Base-by-base conservation (phyloP, 345 rosid species). In the Salix suchowensis region DNA sequence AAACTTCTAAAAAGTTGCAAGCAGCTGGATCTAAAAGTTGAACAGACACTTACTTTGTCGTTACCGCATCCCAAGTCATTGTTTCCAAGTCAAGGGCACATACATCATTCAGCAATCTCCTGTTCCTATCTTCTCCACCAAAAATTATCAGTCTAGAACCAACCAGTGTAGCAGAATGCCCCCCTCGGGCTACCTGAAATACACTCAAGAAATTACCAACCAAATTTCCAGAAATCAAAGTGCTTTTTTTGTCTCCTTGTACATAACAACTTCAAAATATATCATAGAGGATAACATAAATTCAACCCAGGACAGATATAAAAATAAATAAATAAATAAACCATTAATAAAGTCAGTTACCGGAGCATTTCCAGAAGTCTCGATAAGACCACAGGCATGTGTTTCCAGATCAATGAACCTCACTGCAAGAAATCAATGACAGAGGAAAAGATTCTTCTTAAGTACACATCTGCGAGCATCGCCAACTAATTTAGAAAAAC, bases 41-140 rank as follows among this genome's bases (percentile, higher is more conserved):
- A 48, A 72, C 50, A 88, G 72, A 79, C 68, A 65, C 92, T 85
- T 87, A 96, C 99, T 67, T 85, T 73, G 97, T 71, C 86, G 87
- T 91, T 9, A 88, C 73, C 37, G 81, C 81, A 78, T 90, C 89
- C 99, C 99, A 96, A 80, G 88, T 87, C 98, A 90, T 86, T 62
- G 93, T 89, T 76, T 89, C 95, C 75, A 96, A 81, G 87, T 96
- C 90, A 78, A 96, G 93, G 79, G 84, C 80, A 81, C 90, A 79
- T 34, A 92, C 80, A 84, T 96, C 98, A 87, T 93, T 96, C 60
- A 92, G 89, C 77, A 93, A 85, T 77, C 85, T 90, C 85, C 98
- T 85, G 76, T 79, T 86, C 77, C 85, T 85, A 88, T 93, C 95
- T 81, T 96, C 97, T 72, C 99, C 99, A 74, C 99, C 99, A 86